phyloP scores from a whole-genome alignment of 2,329 filamentous ascomycete genomes.

The Aspergillus sp. region DNA sequence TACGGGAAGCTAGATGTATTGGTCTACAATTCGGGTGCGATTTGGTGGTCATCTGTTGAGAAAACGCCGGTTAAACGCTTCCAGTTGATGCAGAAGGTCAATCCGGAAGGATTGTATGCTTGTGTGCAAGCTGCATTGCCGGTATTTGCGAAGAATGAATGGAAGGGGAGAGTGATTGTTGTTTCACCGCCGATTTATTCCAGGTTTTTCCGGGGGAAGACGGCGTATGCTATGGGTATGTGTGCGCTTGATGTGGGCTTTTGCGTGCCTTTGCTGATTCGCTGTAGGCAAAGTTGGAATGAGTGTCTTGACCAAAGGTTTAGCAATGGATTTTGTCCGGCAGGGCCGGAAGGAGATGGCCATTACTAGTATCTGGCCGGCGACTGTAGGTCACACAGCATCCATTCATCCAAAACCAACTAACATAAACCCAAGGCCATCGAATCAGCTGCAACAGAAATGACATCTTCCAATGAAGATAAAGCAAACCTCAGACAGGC shows the following conservation, averaged over 20 bases:
- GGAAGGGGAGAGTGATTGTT: conserved; percentile 63
- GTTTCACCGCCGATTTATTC: conserved; percentile 81
- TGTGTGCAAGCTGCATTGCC: conserved; percentile 63
- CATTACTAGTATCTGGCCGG: conserved; percentile 77
- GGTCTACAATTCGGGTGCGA: conserved; percentile 77
- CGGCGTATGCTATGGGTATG: conserved; percentile 64
- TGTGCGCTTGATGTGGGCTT: background rate
- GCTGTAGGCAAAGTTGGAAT: conserved; percentile 64
- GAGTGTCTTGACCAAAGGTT: conserved; percentile 71
- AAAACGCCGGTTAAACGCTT: conserved; percentile 70
- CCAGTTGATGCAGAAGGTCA: conserved; percentile 68
- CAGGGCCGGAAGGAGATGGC: conserved; percentile 62
- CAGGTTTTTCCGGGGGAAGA: conserved; percentile 78
- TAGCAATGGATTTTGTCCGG: conserved; percentile 73
- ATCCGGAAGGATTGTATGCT: conserved; percentile 69
- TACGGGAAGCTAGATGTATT: conserved; percentile 65
- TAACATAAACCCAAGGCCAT: conserved; percentile 46
- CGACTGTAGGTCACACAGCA: conserved; percentile 49
- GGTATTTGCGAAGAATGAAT: conserved; percentile 50
- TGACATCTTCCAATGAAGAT: conserved; percentile 43
- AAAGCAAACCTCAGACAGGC: conserved; percentile 57
- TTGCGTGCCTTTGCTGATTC: conserved; percentile 1
- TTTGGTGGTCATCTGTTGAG: conserved; percentile 73
- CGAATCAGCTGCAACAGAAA: conserved; percentile 65
- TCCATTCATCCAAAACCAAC: background rate